phyloP scores from a whole-genome alignment of 371 early-diverging fungal species.

The Actinomucor elegans region DNA sequence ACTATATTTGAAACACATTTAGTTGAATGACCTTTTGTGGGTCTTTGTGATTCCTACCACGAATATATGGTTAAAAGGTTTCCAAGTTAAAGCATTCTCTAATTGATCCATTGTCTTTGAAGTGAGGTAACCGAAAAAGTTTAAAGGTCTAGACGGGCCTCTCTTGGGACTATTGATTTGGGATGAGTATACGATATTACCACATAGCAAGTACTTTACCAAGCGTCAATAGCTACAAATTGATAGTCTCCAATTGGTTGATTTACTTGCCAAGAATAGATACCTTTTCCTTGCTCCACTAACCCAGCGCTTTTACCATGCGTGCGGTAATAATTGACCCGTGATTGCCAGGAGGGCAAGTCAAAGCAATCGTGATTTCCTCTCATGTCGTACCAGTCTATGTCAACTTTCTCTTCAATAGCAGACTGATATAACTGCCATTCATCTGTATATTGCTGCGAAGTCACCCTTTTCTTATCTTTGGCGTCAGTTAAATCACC shows the following conservation, averaged over 20 bases:
- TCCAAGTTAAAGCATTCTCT: slow-evolving; percentile 34
- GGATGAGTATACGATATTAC: background rate
- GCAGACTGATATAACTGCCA: slow-evolving; percentile 75
- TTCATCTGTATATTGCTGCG: slow-evolving; percentile 80
- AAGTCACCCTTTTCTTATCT: slow-evolving; percentile 56
- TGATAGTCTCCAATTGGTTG: slow-evolving; percentile 72
- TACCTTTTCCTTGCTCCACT: slow-evolving; percentile 51
- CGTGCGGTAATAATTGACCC: slow-evolving; percentile 62
- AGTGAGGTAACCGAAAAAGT: slow-evolving; percentile 88
- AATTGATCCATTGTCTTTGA: slow-evolving; percentile 74
- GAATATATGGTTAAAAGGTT: slow-evolving; percentile 68
- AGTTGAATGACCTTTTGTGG: background rate
- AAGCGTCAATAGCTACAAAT: slow-evolving; percentile 86
- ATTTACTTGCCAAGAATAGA: slow-evolving; percentile 58
- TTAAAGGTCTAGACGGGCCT: slow-evolving; percentile 85
- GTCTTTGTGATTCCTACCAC: slow-evolving; percentile 35
- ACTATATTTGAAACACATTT: slow-evolving; percentile 35
- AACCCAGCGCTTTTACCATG: slow-evolving; percentile 51
- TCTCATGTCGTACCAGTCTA: slow-evolving; percentile 79
- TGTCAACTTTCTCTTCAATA: slow-evolving; percentile 51
- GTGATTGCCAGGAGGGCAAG: slow-evolving; percentile 62
- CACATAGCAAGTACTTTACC: no score
- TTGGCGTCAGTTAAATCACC: slow-evolving; percentile 92
- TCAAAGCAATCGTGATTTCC: slow-evolving; percentile 90
- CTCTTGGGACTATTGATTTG: slow-evolving; percentile 54